These are phyloP conservation scores for Naganishia albida DNA, from an alignment of 1,284 basidiomycete genomes.

Conservation along the genomic window DNA sequence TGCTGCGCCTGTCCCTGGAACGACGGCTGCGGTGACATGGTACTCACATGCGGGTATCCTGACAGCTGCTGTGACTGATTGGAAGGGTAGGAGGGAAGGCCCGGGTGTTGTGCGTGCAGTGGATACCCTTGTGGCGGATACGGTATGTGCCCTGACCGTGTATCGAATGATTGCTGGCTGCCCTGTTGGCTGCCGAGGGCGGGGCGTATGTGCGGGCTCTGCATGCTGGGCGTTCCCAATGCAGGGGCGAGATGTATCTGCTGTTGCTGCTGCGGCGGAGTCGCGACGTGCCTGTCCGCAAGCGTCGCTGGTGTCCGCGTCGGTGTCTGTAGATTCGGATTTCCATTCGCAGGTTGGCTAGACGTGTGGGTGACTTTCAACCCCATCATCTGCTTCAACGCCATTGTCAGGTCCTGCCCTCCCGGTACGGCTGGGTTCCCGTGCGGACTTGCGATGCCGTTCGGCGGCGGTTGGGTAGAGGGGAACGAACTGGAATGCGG, in stretches of 20 bases:
- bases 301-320: constrained; percentile 6
- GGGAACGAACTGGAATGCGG: constrained; percentile 11
- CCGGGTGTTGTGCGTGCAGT: not conserved
- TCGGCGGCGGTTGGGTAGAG: not conserved
- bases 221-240: not conserved
- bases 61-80: not conserved
- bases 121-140: not conserved
- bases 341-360: too few relatives aligned
- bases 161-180: not conserved
- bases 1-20: not conserved
- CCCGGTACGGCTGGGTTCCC: not conserved
- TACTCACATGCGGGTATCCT: not conserved
- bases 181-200: not conserved
- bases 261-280: constrained; percentile 5
- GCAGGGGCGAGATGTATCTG: constrained; percentile 16
- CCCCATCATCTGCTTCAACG: constrained; percentile 17
- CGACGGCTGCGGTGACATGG: not conserved
- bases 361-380: not conserved
- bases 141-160: not conserved
- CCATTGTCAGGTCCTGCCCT: constrained; percentile 1
- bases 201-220: not conserved
- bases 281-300: not conserved
- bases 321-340: constrained; percentile 1
- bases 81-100: not conserved
- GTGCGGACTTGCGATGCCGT: constrained; percentile 1